These are phyloP conservation scores for Aegle marmelos DNA, from an alignment of 345 rosid genomes.

Conservation along the genomic window DNA sequence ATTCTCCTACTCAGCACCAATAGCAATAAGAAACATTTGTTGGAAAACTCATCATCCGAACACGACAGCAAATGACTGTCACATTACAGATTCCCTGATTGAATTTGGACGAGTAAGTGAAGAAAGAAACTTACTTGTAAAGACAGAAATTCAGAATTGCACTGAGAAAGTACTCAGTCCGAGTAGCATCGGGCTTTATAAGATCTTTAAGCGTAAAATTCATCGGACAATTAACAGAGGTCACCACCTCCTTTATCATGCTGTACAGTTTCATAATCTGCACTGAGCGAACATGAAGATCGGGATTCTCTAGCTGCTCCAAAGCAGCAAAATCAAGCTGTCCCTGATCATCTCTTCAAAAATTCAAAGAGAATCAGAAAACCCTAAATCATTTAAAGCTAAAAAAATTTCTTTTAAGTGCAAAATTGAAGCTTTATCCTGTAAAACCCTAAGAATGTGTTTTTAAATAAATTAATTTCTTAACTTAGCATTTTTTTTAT, in stretches of 20 bases:
- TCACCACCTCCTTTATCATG: constrained; percentile 47
- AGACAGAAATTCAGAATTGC: constrained; percentile 78
- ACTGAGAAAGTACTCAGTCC: constrained; percentile 71
- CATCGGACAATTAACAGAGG: constrained; percentile 47
- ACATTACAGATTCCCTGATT: neutral
- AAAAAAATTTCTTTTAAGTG: neutral
- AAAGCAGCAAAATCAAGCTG: constrained; percentile 74
- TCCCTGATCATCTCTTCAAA: constrained; percentile 67
- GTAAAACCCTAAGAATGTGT: too few species aligned
- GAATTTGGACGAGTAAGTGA: neutral
- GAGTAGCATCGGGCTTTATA: constrained; percentile 50
- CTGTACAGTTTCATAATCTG: constrained; percentile 41
- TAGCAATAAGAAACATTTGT: neutral
- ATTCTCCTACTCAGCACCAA: neutral
- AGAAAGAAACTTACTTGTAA: constrained; percentile 48
- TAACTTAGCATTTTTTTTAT: neutral
- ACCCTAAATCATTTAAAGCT: neutral
- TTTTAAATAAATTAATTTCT: neutral
- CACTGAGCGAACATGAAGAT: constrained; percentile 51
- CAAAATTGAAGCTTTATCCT: neutral
- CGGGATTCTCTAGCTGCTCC: constrained; percentile 91
- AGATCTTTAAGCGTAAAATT: constrained; percentile 66
- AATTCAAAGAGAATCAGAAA: neutral
- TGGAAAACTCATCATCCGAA: neutral
- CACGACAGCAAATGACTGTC: neutral